Conservation (phyloP, 805 yeast genomes). For the Saccharomycopsis schoenii region DNA sequence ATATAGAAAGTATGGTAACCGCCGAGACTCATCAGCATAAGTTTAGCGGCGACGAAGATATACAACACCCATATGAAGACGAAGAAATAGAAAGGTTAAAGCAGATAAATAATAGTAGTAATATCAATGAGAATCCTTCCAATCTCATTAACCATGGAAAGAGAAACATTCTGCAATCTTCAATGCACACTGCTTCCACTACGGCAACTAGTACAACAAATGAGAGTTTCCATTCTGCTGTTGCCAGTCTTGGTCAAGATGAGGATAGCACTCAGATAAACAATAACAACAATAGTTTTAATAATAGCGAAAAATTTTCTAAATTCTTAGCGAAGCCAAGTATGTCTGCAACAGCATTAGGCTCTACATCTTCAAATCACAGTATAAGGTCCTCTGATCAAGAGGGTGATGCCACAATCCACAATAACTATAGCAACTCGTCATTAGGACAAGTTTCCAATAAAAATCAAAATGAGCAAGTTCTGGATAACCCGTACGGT, state of each 20-base stretch:
- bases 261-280: neutral
- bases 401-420: neutral
- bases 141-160: neutral
- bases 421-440: neutral
- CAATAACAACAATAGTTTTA: neutral
- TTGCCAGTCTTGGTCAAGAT: conserved; percentile 5
- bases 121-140: neutral
- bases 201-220: conserved; percentile 10
- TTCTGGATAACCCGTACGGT: conserved; percentile 7
- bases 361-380: neutral
- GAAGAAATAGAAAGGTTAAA: conserved; percentile 14
- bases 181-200: conserved; percentile 3
- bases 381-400: neutral
- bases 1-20: neutral
- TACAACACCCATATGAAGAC: conserved; percentile 4
- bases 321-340: neutral
- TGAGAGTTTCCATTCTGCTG: conserved; percentile 18
- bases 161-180: conserved; percentile 4
- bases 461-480: conserved; percentile 10
- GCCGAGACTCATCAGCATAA: neutral
- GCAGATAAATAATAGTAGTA: neutral
- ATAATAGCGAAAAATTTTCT: neutral
- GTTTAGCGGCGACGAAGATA: neutral
- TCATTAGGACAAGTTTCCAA: neutral
- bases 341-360: neutral